These are phyloP conservation scores for Asterella californica DNA, from an alignment of 225 moss, liverwort and hornwort genomes.

Conservation along the genomic window DNA sequence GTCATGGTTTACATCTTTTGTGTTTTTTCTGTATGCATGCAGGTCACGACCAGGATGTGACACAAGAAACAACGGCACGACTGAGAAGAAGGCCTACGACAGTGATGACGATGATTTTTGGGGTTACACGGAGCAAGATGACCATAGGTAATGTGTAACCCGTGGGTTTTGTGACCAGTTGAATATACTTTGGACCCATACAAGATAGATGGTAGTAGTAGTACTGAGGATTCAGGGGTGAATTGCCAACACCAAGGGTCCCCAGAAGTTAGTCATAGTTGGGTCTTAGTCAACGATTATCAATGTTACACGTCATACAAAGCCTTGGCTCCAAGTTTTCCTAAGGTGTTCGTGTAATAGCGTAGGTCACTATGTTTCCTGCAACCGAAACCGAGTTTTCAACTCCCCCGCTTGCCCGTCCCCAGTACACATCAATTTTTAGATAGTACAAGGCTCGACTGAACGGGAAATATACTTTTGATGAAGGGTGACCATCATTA, in stretches of 20 bases:
- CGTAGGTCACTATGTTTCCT: no score
- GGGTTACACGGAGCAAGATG: constrained; percentile 27
- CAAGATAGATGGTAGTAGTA: neutral
- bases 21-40: constrained; percentile 1
- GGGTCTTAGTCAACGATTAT: neutral
- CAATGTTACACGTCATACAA: neutral
- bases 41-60: constrained; percentile 14
- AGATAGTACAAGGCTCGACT: no score
- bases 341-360: neutral
- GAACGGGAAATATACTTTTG: no score
- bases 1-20: no score
- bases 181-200: neutral
- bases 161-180: neutral
- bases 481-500: no score
- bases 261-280: neutral
- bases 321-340: neutral
- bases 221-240: neutral
- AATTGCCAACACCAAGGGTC: neutral
- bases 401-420: no score
- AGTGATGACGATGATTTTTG: constrained; percentile 35
- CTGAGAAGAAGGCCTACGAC: constrained; percentile 3
- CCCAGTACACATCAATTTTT: no score
- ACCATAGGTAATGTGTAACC: neutral
- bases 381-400: no score
- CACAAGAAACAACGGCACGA: neutral